Conservation (phyloP, 2,329 filamentous ascomycete species). For the Rutstroemia sp. region DNA sequence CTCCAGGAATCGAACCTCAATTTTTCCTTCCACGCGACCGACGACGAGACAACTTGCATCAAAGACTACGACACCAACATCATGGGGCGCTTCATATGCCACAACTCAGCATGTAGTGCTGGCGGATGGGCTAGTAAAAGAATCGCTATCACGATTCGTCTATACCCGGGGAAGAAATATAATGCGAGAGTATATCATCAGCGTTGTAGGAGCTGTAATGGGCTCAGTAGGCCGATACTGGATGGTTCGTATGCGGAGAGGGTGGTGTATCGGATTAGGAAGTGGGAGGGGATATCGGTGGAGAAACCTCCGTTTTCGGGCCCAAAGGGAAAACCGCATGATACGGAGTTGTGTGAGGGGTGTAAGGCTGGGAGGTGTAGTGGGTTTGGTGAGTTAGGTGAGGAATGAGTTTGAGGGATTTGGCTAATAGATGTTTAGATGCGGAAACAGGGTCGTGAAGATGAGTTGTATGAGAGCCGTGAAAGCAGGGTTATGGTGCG, state of each 20-base stretch:
- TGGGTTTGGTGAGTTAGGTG: neutral
- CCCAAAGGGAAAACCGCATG: slow-evolving; percentile 18
- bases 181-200: slow-evolving; percentile 39
- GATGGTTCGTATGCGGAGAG: slow-evolving; percentile 36
- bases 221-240: slow-evolving; percentile 29
- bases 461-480: too few relatives aligned
- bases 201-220: slow-evolving; percentile 32
- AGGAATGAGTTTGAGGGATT: too few relatives aligned
- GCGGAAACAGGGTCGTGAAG: too few relatives aligned
- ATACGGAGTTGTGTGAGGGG: slow-evolving; percentile 20
- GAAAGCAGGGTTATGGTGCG: too few relatives aligned
- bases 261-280: slow-evolving; percentile 36
- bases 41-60: slow-evolving; percentile 23
- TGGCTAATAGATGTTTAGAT: too few relatives aligned
- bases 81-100: slow-evolving; percentile 35
- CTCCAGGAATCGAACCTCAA: slow-evolving; percentile 27
- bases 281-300: slow-evolving; percentile 32
- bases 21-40: slow-evolving; percentile 28
- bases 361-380: slow-evolving; percentile 15
- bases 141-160: slow-evolving; percentile 36
- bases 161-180: slow-evolving; percentile 33
- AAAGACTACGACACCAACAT: slow-evolving; percentile 34
- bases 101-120: slow-evolving; percentile 27
- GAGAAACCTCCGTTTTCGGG: slow-evolving; percentile 2
- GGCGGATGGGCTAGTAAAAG: slow-evolving; percentile 34